Percentiles rank a stretch among this genome's conserved stretches.
Conservation (phyloP, 805 yeast species). For the Scheffersomyces coipomensis region DNA sequence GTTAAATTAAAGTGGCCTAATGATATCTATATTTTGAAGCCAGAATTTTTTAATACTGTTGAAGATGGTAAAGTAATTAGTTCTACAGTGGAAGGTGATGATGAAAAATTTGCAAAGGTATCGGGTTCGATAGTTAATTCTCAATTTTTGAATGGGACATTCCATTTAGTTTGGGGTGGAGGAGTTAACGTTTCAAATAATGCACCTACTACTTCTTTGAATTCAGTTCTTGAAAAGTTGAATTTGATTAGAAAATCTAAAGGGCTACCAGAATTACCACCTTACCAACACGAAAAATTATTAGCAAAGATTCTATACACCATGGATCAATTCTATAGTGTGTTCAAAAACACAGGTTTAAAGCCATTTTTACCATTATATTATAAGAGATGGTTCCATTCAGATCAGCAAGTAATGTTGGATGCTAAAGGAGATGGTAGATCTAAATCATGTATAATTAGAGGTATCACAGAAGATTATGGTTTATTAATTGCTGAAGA, state of each 20-base stretch:
- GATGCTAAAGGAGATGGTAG: constrained; percentile 51
- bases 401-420: constrained; percentile 61
- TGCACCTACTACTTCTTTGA: constrained; percentile 92
- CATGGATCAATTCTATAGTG: constrained; percentile 60
- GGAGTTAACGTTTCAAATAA: constrained; percentile 82
- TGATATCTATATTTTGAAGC: constrained; percentile 76
- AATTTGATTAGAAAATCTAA: constrained; percentile 48
- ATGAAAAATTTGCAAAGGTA: constrained; percentile 69
- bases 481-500: constrained; percentile 83
- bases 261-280: constrained; percentile 46
- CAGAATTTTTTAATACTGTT: constrained; percentile 45
- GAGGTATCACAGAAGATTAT: constrained; percentile 81
- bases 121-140: constrained; percentile 86
- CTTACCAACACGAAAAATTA: constrained; percentile 47
- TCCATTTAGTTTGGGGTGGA: constrained; percentile 74
- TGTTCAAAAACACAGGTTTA: constrained; percentile 67
- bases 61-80: constrained; percentile 32
- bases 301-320: constrained; percentile 67
- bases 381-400: constrained; percentile 85
- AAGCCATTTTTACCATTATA: constrained; percentile 64
- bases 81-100: constrained; percentile 47
- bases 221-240: constrained; percentile 60
- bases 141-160: constrained; percentile 57
- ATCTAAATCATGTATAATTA: constrained; percentile 52
- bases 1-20: constrained; percentile 94